These are phyloP conservation scores for Eucommia ulmoides DNA, from an alignment of 257 asterid species.

Conservation along the genomic window DNA sequence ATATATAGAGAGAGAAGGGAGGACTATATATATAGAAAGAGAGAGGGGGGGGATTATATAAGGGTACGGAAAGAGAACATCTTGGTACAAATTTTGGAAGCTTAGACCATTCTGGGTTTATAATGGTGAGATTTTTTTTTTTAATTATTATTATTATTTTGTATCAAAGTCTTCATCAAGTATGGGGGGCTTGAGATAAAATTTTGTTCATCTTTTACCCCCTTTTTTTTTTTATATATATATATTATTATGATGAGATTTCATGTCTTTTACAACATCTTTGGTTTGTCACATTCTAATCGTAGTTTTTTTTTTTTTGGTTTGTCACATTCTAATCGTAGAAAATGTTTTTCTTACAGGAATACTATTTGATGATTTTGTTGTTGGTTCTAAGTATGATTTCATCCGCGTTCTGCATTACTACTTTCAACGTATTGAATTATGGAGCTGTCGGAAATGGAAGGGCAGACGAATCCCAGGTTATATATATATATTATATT, in stretches of 20 bases:
- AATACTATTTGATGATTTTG: neutral
- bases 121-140: no score
- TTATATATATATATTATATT: neutral
- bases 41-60: no score
- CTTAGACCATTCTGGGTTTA: no score
- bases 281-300: neutral
- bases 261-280: neutral
- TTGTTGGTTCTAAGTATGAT: neutral
- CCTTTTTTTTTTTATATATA: no score
- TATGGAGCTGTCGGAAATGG: conserved; percentile 1
- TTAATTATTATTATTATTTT: no score
- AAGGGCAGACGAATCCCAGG: neutral
- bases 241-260: neutral
- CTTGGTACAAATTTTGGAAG: no score
- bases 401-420: neutral
- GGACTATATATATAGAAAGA: no score
- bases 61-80: no score
- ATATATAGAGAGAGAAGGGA: no score
- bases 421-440: neutral
- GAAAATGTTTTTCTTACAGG: neutral
- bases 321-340: neutral
- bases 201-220: no score
- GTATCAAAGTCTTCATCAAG: no score
- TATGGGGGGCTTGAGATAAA: no score
- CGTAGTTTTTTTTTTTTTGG: neutral